Evolutionary conservation across 1,284 basidiomycete genomes (phyloP).

Genomic region (Neolentinus lepideus): DNA sequence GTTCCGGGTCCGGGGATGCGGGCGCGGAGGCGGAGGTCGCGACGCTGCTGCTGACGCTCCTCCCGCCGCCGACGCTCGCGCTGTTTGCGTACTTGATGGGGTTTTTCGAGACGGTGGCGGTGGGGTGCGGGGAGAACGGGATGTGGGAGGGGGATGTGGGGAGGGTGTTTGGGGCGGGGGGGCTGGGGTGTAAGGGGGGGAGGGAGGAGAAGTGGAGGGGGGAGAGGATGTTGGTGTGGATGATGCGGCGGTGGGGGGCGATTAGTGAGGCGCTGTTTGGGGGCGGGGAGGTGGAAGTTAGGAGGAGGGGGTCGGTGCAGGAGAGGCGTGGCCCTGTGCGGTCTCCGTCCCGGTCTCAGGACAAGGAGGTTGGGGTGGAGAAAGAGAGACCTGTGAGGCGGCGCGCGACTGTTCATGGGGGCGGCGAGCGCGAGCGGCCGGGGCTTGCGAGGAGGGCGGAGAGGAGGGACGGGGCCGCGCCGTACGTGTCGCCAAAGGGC

Average conservation of each 20-base stretch:
- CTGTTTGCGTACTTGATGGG: slow-evolving; percentile 56
- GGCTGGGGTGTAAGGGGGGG: neutral
- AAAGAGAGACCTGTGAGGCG: too few relatives aligned
- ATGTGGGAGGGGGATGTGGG: slow-evolving; percentile 22
- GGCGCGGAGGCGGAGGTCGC: slow-evolving; percentile 21
- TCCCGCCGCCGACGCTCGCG: slow-evolving; percentile 49
- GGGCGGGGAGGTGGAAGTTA: neutral
- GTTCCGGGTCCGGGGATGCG: slow-evolving; percentile 25
- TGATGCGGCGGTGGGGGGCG: slow-evolving; percentile 22
- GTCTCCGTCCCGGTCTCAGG: too few relatives aligned
- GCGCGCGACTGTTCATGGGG: too few relatives aligned
- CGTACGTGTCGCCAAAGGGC: neutral
- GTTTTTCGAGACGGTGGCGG: slow-evolving; percentile 40
- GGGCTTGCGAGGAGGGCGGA: neutral
- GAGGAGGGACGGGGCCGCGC: neutral
- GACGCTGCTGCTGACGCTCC: slow-evolving; percentile 50
- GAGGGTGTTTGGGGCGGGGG: slow-evolving; percentile 23
- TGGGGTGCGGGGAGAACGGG: slow-evolving; percentile 24
- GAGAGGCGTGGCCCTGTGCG: neutral
- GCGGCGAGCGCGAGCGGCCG: too few relatives aligned
- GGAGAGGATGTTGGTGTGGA: slow-evolving; percentile 19
- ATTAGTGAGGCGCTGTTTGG: slow-evolving; percentile 21
- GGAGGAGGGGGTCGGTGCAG: neutral
- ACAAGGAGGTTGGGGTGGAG: too few relatives aligned
- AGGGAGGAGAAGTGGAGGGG: slow-evolving; percentile 11